phyloP scores from a whole-genome alignment of 148 eudicot genomes.

The Polygonum aviculare region DNA sequence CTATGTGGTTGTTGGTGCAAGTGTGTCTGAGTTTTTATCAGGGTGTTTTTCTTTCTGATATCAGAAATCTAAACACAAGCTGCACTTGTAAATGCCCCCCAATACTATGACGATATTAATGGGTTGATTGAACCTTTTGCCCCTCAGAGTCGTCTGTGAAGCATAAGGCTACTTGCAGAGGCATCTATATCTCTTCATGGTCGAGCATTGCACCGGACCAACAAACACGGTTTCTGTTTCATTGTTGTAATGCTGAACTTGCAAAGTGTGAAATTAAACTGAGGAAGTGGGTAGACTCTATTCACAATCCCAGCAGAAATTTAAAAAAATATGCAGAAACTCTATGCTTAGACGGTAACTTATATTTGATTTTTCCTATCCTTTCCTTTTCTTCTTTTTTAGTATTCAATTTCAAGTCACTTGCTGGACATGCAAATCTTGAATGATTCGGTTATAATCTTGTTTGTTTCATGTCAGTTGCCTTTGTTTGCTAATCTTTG shows the following conservation, averaged over 20 bases:
- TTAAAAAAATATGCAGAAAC: neutral
- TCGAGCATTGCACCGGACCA: neutral
- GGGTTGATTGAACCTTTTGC: slow-evolving; percentile 4
- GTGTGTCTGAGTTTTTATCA: neutral
- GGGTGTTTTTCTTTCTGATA: neutral
- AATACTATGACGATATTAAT: slow-evolving; percentile 1
- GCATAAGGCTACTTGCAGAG: neutral
- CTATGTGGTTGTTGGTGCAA: neutral
- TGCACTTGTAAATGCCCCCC: neutral
- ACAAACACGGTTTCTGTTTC: slow-evolving; percentile 1
- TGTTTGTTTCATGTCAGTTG: neutral
- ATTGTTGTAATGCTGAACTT: slow-evolving; percentile 4
- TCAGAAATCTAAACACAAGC: neutral
- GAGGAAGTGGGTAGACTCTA: neutral
- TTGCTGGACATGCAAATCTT: neutral
- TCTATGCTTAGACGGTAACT: neutral
- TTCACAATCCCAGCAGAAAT: neutral
- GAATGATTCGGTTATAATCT: neutral
- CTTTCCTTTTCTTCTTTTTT: neutral
- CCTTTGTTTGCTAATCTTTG: neutral
- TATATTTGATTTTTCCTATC: neutral
- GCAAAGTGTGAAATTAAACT: neutral
- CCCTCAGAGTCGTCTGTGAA: neutral
- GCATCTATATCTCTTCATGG: neutral
- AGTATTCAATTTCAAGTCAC: neutral